A percentile compares a stretch with the other conserved stretches of the same genome.
These are phyloP conservation scores for Auxenochlorella protothecoides DNA, from an alignment of 139 green algal species.

Conservation along the genomic window DNA sequence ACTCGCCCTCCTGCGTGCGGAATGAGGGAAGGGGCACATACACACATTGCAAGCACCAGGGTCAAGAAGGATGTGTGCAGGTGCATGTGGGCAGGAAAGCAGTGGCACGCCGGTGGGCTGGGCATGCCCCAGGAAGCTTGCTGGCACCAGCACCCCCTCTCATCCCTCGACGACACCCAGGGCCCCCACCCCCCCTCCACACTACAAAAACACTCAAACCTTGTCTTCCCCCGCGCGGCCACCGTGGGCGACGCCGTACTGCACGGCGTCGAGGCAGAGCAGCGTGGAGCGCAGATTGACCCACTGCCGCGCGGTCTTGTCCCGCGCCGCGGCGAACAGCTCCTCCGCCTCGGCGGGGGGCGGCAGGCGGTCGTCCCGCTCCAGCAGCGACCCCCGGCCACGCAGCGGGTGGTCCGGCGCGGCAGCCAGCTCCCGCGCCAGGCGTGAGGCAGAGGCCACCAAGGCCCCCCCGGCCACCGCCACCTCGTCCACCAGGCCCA, in stretches of 20 bases:
- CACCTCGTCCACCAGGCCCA: slow-evolving; percentile 80
- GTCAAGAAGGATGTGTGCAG: slow-evolving; percentile 51
- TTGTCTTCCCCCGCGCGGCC: too few relatives aligned
- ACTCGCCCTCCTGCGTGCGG: slow-evolving; percentile 61
- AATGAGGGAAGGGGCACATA: slow-evolving; percentile 39
- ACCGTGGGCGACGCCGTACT: too few relatives aligned
- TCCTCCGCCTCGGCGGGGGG: slow-evolving; percentile 25
- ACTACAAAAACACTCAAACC: too few relatives aligned
- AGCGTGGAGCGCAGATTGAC: background rate
- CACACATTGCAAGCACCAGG: slow-evolving; percentile 54
- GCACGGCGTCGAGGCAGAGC: too few relatives aligned
- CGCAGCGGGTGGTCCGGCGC: too few relatives aligned
- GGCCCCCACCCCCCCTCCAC: background rate
- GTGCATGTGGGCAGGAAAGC: slow-evolving; percentile 14
- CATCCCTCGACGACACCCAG: slow-evolving; percentile 5
- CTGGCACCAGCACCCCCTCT: slow-evolving; percentile 37
- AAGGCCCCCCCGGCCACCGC: slow-evolving; percentile 5
- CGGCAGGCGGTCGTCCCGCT: slow-evolving; percentile 46
- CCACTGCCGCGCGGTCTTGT: background rate
- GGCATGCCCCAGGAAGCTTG: too few relatives aligned
- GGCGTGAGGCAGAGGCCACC: background rate
- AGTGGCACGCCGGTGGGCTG: too few relatives aligned
- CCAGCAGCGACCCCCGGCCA: slow-evolving; percentile 27
- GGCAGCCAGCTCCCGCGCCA: slow-evolving; percentile 30
- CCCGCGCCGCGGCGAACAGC: background rate